Evolutionary conservation across 1,284 basidiomycete genomes (phyloP).

Genomic region (Ceratobasidium sp.): DNA sequence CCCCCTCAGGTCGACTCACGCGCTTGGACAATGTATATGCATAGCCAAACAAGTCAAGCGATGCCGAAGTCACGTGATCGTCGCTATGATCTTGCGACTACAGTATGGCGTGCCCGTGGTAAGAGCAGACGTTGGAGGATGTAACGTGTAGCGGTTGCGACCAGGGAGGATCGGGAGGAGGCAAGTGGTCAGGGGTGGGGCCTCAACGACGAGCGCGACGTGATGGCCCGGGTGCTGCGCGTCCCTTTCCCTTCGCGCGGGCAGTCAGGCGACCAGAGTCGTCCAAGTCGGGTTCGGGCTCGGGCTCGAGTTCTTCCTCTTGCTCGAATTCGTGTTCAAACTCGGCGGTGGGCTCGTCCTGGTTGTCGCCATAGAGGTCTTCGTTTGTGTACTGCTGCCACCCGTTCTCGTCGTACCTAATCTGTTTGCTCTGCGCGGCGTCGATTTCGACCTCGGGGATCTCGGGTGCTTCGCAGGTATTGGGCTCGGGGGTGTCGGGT

Average conservation of each 20-base stretch:
- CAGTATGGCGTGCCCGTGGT: not conserved
- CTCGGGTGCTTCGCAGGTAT: not conserved
- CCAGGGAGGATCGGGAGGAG: too few species aligned
- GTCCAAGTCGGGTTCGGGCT: not conserved
- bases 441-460: not conserved
- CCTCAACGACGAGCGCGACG: slow-evolving; percentile 2
- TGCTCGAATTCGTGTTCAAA: not conserved
- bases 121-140: too few species aligned
- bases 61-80: too few species aligned
- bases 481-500: not conserved
- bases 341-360: not conserved
- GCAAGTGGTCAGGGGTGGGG: not conserved
- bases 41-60: too few species aligned
- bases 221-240: not conserved
- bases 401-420: not conserved
- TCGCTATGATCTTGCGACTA: too few species aligned
- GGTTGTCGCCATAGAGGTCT: not conserved
- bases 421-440: not conserved
- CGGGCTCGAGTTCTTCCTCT: not conserved
- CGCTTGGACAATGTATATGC: too few species aligned
- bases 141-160: too few species aligned
- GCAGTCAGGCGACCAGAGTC: not conserved
- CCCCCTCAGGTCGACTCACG: too few species aligned
- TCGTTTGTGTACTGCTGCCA: slow-evolving; percentile 8
- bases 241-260: not conserved